Conservation (phyloP, 805 yeast genomes). For the Schizosaccharomyces osmophilus region DNA sequence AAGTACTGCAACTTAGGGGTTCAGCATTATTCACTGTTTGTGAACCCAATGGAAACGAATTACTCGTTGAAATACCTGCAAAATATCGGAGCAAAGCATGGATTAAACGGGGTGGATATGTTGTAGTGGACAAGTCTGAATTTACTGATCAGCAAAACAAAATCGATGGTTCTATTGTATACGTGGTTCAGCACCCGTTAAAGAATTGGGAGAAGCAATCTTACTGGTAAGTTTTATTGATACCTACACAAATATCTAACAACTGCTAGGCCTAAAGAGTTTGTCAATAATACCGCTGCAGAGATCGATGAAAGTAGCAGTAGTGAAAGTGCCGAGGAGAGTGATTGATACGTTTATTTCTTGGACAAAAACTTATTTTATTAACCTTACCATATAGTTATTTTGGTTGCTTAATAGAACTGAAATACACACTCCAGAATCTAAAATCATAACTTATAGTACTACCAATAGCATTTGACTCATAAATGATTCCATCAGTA, state of each 20-base stretch:
- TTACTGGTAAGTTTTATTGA: background rate
- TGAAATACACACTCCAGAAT: background rate
- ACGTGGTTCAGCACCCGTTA: slow-evolving; percentile 10
- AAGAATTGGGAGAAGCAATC: background rate
- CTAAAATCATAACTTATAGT: too few species aligned
- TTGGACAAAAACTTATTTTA: background rate
- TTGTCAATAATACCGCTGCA: background rate
- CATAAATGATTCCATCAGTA: too few species aligned
- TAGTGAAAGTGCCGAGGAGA: background rate
- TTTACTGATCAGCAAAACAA: slow-evolving; percentile 7
- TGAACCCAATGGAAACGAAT: background rate
- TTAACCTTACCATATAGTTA: background rate
- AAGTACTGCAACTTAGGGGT: background rate
- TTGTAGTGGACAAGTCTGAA: slow-evolving; percentile 9
- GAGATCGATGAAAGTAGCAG: background rate
- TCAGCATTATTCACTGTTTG: background rate
- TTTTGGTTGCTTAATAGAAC: background rate
- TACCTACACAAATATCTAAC: background rate
- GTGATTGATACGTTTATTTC: background rate
- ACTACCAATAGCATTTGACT: too few species aligned
- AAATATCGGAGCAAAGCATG: slow-evolving; percentile 15
- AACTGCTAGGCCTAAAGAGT: background rate
- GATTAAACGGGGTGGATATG: slow-evolving; percentile 16
- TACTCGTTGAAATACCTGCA: slow-evolving; percentile 15
- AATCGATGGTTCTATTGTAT: slow-evolving; percentile 14